Percentiles rank a stretch among this genome's conserved stretches.
Evolutionary conservation across 2,329 filamentous ascomycete species (phyloP).

Genomic region (Aspergillus sergii): DNA sequence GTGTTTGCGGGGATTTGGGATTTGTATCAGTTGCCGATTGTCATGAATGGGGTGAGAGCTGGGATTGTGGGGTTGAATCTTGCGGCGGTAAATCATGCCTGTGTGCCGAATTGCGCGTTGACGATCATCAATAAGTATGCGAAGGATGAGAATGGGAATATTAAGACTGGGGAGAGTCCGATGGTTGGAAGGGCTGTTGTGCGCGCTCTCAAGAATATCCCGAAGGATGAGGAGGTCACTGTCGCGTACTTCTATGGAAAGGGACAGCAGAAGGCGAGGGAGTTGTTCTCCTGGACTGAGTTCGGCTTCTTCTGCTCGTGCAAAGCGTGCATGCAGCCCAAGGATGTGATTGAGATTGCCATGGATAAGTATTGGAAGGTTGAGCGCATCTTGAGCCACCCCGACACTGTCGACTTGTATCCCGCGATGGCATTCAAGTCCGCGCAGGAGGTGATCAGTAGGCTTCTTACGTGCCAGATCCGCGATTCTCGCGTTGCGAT

Average conservation of each 20-base stretch:
- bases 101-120: conserved; percentile 26
- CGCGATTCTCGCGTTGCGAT: conserved; percentile 19
- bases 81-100: conserved; percentile 29
- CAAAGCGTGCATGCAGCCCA: conserved; percentile 19
- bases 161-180: background rate
- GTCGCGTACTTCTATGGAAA: conserved; percentile 21
- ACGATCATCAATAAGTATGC: conserved; percentile 9
- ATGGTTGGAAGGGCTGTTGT: conserved; percentile 11
- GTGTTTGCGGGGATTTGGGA: conserved; percentile 13
- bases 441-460: conserved; percentile 12
- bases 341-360: conserved; percentile 12
- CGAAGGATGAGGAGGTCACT: conserved; percentile 29
- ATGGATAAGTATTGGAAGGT: conserved; percentile 14
- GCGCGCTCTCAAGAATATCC: conserved; percentile 22
- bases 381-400: conserved; percentile 7
- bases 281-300: conserved; percentile 8
- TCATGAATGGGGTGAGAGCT: background rate
- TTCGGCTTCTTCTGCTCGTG: conserved; percentile 31
- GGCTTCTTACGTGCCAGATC: conserved; percentile 5
- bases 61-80: conserved; percentile 17
- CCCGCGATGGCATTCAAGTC: conserved; percentile 20
- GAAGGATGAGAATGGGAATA: background rate
- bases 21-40: conserved; percentile 3
- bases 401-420: conserved; percentile 7
- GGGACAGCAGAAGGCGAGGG: conserved; percentile 11